Evolutionary conservation across 441 rosid genomes (phyloP).

Genomic region (Lepidium campestre): DNA sequence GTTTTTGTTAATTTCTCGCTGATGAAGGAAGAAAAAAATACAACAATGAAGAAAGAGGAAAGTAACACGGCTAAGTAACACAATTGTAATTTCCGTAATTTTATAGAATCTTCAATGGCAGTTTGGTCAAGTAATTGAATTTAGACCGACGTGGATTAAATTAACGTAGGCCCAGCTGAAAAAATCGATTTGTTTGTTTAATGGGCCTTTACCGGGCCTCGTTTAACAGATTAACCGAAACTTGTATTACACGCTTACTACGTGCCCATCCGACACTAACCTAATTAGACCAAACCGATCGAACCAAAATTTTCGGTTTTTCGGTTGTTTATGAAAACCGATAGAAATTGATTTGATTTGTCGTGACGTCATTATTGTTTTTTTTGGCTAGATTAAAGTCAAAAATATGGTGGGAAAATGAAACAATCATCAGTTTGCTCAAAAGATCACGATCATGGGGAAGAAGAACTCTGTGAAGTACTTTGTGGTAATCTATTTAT

Average conservation of each 20-base stretch:
- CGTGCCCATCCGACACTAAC: no score
- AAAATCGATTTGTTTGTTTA: no score
- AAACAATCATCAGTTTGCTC: not conserved
- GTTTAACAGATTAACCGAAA: no score
- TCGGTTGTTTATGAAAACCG: no score
- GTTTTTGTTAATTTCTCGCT: not conserved
- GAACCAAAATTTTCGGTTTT: no score
- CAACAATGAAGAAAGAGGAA: not conserved
- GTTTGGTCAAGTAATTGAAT: not conserved
- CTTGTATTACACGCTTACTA: no score
- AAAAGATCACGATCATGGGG: not conserved
- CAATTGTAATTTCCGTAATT: not conserved
- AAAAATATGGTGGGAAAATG: not conserved
- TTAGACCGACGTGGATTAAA: not conserved
- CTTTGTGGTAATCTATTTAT: slow-evolving; percentile 10
- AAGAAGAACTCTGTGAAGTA: slow-evolving; percentile 15
- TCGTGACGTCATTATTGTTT: no score
- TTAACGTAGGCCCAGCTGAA: not conserved
- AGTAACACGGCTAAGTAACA: slow-evolving; percentile 23
- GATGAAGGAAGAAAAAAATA: not conserved
- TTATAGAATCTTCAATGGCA: not conserved
- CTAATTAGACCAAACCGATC: no score
- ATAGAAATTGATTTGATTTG: no score
- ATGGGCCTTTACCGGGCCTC: no score
- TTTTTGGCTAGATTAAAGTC: not conserved